Base-by-base conservation (phyloP, 129 eudicot genomes). In the Oenanthe sinensis region DNA sequence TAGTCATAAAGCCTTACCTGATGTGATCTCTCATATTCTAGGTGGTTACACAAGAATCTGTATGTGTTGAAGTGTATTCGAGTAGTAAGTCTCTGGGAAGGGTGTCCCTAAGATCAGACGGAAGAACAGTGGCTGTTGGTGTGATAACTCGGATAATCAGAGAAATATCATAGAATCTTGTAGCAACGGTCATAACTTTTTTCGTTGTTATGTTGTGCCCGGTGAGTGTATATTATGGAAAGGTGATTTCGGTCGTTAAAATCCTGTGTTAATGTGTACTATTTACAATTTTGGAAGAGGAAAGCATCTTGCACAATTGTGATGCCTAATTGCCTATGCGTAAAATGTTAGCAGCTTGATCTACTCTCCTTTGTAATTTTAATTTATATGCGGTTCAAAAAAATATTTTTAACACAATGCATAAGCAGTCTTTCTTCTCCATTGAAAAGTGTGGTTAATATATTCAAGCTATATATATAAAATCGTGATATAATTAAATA, bases 61-160 rank as follows among this genome's bases (percentile, higher is more conserved):
- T 96, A 9, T 96, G 99, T 69, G 97, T 92, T 48, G 95, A 92
- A 76, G 97, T 84, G 82, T 90, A 85, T 76, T 83, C 91, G 16
- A 82, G 54, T 28, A 92, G 87, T 75, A 89, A 85, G 89, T 90
- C 95, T 75, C 87, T 96, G 72, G 99, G 99, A 79, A 87, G 99
- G 83, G 99, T 90, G 26, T 96, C 85, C 67, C 86, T 96, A 48
- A 84, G 99, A 80, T 71, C 91, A 63, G 90, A 81, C 24, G 99
- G 99, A 75, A 96, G 88, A 86, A 96, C 99, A 0, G 86, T 96
- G 79, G 97, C 95, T 60, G 89, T 96, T 43, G 99, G 99, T 80
- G 88, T 92, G 52, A 93, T 95, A 40, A 87, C 96, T 48, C 82
- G 80, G 75, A 84, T 89, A 54, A 52, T 87, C n/a, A 42, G 26